Base-by-base conservation (phyloP, 169 alveolate genomes). In the Eimeria necatrix region DNA sequence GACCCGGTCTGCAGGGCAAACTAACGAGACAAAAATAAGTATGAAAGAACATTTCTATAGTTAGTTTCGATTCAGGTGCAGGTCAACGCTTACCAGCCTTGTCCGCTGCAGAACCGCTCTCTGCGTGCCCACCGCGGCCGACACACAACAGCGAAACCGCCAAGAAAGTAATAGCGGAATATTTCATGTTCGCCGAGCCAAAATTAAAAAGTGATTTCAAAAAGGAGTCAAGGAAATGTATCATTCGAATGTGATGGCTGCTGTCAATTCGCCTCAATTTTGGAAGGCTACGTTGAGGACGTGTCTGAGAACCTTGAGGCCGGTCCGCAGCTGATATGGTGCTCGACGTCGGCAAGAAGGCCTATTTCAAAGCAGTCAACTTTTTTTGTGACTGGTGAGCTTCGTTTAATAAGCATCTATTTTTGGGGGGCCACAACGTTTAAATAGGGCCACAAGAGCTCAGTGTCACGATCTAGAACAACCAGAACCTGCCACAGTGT, bases 101-200 rank as follows among this genome's bases (percentile, higher is more conserved):
- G 53, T 41, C 46, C 26, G 24, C 52, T 10, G 52, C 12, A 26
- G 83, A 3, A 32, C 4, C n/a, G 26, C 14, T 8, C 5, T 71
- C n/a, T 52, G 4, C n/a, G 26, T 20, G 56, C 83, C 8, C 53
- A 22, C 53, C 46, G 56, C n/a, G n/a, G 4, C 10, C 52, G 46
- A 8, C 53, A 12, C 56, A 10, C 56, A 71, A 52, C 83, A 22
- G 53, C 4, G 53, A 20, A 26, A 71, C 4, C 3, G 83, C 53
- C 56, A 71, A 9, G 26, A 71, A 71, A 71, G 46, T 52, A 26
- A 22, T 20, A 1, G n/a, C 7, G 46, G 2, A 71, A 5, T 4
- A 24, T 32, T 52, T 52, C 83, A 71, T 71, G 56, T 71, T 71
- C 56, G 10, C n/a, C 83, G 46, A 3, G 83, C 26, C 83, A 71